Percentiles rank a stretch among this genome's conserved stretches.
phyloP scores from a whole-genome alignment of 139 green algal genomes.

The Chlamydomonas schloesseri region DNA sequence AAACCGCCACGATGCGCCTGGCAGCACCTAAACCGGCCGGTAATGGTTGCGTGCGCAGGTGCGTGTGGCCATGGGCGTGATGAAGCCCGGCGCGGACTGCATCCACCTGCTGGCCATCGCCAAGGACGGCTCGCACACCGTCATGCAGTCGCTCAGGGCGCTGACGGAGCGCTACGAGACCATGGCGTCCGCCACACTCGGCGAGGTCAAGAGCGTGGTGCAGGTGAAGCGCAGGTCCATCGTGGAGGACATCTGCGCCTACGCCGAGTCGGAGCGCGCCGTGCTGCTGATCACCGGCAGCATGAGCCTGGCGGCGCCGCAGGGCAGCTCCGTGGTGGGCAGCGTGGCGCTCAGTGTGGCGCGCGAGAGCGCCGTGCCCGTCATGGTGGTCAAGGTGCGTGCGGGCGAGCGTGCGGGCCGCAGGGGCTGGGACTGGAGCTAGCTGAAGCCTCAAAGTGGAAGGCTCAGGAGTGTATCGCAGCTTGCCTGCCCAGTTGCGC shows the following conservation, averaged over 20 bases:
- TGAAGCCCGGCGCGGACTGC: constrained; percentile 26
- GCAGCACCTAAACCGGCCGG: no score
- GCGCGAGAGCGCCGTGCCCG: constrained; percentile 5
- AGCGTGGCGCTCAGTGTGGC: constrained; percentile 38
- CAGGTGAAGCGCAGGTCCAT: constrained; percentile 26
- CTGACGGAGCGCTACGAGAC: constrained; percentile 1
- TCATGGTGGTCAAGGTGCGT: constrained; percentile 38
- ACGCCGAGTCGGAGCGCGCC: constrained; percentile 10
- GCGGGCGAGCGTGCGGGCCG: background rate
- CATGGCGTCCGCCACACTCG: constrained; percentile 35
- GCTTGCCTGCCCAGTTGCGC: no score
- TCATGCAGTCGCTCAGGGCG: background rate
- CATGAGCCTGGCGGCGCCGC: constrained; percentile 19
- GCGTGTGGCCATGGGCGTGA: constrained; percentile 18
- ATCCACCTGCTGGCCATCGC: constrained; percentile 37
- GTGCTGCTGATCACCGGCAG: constrained; percentile 20
- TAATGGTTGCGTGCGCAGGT: background rate
- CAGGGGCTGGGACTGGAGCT: no score
- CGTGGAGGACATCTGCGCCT: constrained; percentile 36
- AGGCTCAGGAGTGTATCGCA: no score
- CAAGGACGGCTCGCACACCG: background rate
- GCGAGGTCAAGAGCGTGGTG: constrained; percentile 17
- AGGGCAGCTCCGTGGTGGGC: constrained; percentile 11
- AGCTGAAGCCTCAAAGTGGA: no score
- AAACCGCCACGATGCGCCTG: background rate